A percentile compares a stretch with the other conserved stretches of the same genome.
Conservation (phyloP, 495 filamentous ascomycete species). For the Aspergillus bridgeri region DNA sequence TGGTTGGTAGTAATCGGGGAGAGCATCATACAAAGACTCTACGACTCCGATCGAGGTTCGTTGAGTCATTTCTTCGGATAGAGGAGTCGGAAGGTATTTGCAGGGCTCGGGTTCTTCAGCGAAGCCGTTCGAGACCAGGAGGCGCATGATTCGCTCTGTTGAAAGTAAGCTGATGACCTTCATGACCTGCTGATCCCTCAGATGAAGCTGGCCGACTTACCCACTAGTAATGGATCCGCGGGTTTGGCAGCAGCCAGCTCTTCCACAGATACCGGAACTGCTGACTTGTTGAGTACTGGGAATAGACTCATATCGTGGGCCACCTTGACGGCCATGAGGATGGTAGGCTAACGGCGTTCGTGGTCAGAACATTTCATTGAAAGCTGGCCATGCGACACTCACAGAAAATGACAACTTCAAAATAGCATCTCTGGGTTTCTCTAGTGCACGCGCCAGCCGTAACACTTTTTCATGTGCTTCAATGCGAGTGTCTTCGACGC, state of each 20-base stretch:
- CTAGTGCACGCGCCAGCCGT: slow-evolving; percentile 9
- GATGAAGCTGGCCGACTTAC: slow-evolving; percentile 9
- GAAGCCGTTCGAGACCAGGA: slow-evolving; percentile 15
- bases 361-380: background rate
- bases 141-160: slow-evolving; percentile 22
- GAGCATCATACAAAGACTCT: slow-evolving; percentile 15
- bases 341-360: slow-evolving; percentile 9
- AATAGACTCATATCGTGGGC: slow-evolving; percentile 20
- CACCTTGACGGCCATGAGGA: slow-evolving; percentile 22
- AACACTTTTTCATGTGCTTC: background rate
- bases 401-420: slow-evolving; percentile 19
- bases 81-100: slow-evolving; percentile 11
- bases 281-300: slow-evolving; percentile 3
- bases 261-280: background rate
- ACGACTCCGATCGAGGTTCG: slow-evolving; percentile 10
- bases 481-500: background rate
- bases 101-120: slow-evolving; percentile 11
- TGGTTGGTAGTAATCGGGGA: too few relatives aligned
- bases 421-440: slow-evolving; percentile 16
- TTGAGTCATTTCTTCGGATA: slow-evolving; percentile 18
- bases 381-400: background rate
- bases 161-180: background rate
- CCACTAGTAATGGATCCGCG: slow-evolving; percentile 14
- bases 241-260: slow-evolving; percentile 11
- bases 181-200: background rate